Evolutionary conservation across 164 flowering plant genomes (phyloP).

Genomic region (Chimonanthus salicifolius): DNA sequence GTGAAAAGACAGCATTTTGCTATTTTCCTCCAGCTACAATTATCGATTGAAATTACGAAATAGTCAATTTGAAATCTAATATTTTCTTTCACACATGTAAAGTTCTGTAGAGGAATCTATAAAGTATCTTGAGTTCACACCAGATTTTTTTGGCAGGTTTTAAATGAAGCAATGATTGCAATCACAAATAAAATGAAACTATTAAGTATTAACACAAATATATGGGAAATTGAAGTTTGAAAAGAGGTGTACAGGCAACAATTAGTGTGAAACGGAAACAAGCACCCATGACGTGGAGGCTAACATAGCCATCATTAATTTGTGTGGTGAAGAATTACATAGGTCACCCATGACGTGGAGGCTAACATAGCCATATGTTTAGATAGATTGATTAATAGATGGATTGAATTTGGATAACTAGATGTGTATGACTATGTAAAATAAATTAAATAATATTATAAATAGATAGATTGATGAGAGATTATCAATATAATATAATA

Average conservation of each 20-base stretch:
- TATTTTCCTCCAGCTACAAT: too few relatives aligned
- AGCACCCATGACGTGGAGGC: background rate
- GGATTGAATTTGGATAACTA: background rate
- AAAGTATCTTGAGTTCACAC: constrained; percentile 4
- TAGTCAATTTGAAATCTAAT: background rate
- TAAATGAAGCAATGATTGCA: background rate
- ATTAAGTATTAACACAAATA: too few relatives aligned
- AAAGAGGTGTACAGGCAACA: background rate
- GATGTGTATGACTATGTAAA: background rate
- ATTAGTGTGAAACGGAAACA: too few relatives aligned
- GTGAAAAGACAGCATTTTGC: too few relatives aligned
- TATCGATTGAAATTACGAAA: too few relatives aligned
- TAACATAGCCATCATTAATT: background rate
- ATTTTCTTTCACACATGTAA: constrained; percentile 2
- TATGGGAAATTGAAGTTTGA: background rate
- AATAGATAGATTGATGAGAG: background rate
- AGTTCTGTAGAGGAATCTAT: background rate
- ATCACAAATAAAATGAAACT: background rate
- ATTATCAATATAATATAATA: background rate
- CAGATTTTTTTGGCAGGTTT: constrained; percentile 9
- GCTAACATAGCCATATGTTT: background rate
- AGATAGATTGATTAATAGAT: background rate
- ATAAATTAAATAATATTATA: background rate
- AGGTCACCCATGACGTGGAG: constrained; percentile 2
- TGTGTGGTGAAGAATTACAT: background rate